Base-by-base conservation (phyloP, 2,329 filamentous ascomycete genomes). In the Phialophora verrucosa region DNA sequence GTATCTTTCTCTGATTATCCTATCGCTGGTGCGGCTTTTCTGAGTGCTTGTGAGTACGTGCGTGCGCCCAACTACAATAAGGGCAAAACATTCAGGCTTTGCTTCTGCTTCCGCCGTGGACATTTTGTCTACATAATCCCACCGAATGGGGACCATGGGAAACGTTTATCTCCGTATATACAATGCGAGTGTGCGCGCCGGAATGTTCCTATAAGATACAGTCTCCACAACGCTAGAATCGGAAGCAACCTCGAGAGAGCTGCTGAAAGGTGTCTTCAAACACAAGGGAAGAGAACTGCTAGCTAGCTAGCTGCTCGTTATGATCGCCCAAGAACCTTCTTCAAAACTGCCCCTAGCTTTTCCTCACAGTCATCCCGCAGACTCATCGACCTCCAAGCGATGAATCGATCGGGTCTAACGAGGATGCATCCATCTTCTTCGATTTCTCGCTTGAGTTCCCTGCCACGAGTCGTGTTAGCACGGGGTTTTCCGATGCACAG, bases 361-460 rank as follows among this genome's bases (percentile, higher is more conserved):
- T 38, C 56, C 20, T 66, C 65, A 44, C 65, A 64, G 47, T 69
- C 62, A 20, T 63, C 62, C 17, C 29, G 23, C 47, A 71, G 61
- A 11, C 29, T 47, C 57, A 66, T 64, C 12, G 68, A 77, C 60
- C 84, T 77, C 86, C 86, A 88, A 2, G 82, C 83, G 2, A 88
- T 82, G 67, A 87, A 86, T 14, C 83, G 76, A 76, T 90, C 87
- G 0, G 87, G 87, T 11, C 87, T 76, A 3, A 85, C 81, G 27
- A 89, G 78, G 17, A 89, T 80, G 70, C 81, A 84, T 1, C 87
- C 87, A 65, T 83, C 81, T 67, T 88, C 87, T 23, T 82, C 81
- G 1, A 89, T 80, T 53, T 83, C 85, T 17, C 85, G 78, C 62
- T 79, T 75, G 55, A 77, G 75, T 11, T 78, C 81, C 68, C 68